These are phyloP conservation scores for Medakamo hakoo DNA, from an alignment of 139 green algal species.

Conservation along the genomic window DNA sequence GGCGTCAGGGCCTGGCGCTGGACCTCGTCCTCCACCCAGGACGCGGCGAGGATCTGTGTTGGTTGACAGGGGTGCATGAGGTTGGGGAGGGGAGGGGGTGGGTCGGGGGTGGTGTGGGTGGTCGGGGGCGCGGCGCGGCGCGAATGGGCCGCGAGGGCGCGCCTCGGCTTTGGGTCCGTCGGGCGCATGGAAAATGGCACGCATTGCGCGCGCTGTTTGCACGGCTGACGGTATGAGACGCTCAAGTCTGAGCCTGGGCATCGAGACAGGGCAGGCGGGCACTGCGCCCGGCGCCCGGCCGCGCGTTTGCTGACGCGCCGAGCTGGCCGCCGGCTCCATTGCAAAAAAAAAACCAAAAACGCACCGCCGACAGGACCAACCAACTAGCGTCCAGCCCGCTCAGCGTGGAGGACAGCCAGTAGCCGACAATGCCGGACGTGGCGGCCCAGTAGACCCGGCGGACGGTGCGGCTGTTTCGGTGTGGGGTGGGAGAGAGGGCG, in stretches of 20 bases:
- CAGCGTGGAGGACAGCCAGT: conserved; percentile 15
- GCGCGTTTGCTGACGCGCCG: no score
- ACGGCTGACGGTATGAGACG: neutral
- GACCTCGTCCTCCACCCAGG: conserved; percentile 26
- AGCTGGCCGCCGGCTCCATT: neutral
- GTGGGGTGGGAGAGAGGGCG: no score
- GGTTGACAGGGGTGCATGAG: no score
- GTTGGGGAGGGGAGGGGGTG: no score
- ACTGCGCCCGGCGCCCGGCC: no score
- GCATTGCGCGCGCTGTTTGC: neutral
- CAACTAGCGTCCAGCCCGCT: conserved; percentile 19
- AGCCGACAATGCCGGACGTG: conserved; percentile 12
- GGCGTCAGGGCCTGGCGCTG: conserved; percentile 15
- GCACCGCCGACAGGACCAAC: conserved; percentile 24
- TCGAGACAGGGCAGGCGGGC: no score
- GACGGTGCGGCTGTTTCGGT: conserved; percentile 15
- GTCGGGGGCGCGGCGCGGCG: no score
- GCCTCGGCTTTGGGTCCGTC: no score
- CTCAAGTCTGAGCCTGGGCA: neutral
- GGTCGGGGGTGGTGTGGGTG: no score
- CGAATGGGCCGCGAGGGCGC: no score
- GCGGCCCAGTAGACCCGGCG: conserved; percentile 21
- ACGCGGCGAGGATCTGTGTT: conserved; percentile 28
- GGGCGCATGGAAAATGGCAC: neutral
- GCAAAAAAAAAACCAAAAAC: conserved; percentile 4